Evolutionary conservation across 768 basidiomycete species (phyloP), one percentile per base, ranked within the genome.

Genomic region (Rhodotorula sphaerocarpa): DNA sequence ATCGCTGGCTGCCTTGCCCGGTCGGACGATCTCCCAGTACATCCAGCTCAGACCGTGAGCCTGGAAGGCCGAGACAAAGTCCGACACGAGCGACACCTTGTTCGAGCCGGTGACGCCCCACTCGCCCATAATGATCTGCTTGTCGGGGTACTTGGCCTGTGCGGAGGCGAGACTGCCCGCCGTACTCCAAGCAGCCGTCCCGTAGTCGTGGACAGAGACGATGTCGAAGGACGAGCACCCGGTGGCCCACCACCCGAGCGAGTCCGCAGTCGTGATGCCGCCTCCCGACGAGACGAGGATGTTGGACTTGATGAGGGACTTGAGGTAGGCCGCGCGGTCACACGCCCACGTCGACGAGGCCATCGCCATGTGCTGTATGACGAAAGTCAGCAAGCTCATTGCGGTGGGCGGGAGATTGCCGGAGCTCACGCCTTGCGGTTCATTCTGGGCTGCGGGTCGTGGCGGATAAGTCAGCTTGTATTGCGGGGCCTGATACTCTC

Each of bases 131-230:
- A 72, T 55, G 54, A 71, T 33, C 30, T 47, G 55, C 54, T 72
- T 71, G 36, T 47, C 61, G 11, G 61, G 55, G n/a, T 63, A 25
- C 9, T 52, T 53, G 9, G 58, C 48, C 47, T 65, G 18, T 30
- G 56, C 68, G 41, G 28, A 9, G 28, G 43, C 30, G 28, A 73
- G 67, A 4, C 70, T 64, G 20, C 27, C 30, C 1, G 68, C 65
- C 7, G 66, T 70, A 10, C 16, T 25, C 7, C 15, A 5, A 10
- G 67, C 60, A 23, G 53, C 51, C 52, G 69, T 69, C n/a, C 70
- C 71, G 50, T 73, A 73, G 61, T 73, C 73, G 60, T 73, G 73
- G 5, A 72, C 70, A 7, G 67, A 66, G 60, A 73, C 55, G 59
- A 72, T 48, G 51, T 73, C 73, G 64, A 73, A 50, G 36, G 63